Base-by-base conservation (phyloP, 148 eudicot genomes). In the Arctostaphylos glauca region DNA sequence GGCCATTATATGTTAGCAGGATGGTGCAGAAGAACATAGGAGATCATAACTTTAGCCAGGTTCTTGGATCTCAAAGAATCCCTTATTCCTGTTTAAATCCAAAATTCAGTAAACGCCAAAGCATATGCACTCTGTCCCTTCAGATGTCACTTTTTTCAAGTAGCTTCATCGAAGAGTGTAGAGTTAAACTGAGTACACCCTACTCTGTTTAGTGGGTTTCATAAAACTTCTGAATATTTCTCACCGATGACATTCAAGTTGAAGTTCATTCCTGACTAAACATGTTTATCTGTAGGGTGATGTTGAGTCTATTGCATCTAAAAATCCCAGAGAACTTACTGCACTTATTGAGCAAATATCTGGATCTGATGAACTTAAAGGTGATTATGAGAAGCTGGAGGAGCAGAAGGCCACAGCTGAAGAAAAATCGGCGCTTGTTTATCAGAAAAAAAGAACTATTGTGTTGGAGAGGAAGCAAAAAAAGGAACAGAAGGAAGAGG, bases 401-500 rank as follows among this genome's bases (percentile, higher is more conserved):
- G 96, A 90, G 78, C 89, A 89, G 85, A 96, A 96, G 86, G 98
- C 87, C 38, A 86, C 77, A 81, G 99, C 98, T 83, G 99, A 94
- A 87, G 99, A 94, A 88, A 91, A 92, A 74, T 83, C 96, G 5
- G 94, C 95, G 46, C 93, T 93, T 86, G 90, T 91, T 77, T 90
- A 91, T 90, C 97, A 94, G 88, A 93, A 87, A 80, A 96, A 92
- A 82, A 94, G 90, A 86, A 94, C 99, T 55, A 92, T 96, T 84
- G 92, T 91, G 16, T 81, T 87, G 85, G 99, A 96, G 87, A 90
- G 94, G 85, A 96, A 94, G 84, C 98, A 93, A 84, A 96, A 96
- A 88, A 96, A 94, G 88, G 97, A 91, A 81, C 99, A 96, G 90
- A 96, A 94, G 84, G 98, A 94, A 79, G 98, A 96, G 88, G 99